These are phyloP conservation scores for Xerocomus spinulosus DNA, from an alignment of 768 basidiomycete genomes.

Conservation along the genomic window DNA sequence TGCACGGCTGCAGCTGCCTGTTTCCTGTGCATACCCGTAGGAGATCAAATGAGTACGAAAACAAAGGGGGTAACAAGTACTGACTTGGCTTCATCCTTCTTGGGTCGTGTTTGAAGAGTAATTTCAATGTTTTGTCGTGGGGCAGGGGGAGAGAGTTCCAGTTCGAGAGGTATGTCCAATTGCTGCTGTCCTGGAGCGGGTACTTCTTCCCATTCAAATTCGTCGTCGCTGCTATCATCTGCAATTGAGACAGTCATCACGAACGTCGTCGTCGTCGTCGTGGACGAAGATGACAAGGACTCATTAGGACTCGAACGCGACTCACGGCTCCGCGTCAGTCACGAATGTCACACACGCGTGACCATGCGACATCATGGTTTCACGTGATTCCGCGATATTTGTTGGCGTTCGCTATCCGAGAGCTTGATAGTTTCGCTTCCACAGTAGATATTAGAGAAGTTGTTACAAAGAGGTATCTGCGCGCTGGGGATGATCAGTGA, in stretches of 20 bases:
- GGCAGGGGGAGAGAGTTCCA: slow-evolving; percentile 23
- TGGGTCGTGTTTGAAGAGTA: slow-evolving; percentile 49
- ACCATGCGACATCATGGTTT: background rate
- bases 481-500: too few relatives aligned
- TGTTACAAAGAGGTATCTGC: too few relatives aligned
- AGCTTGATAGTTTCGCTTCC: too few relatives aligned
- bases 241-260: slow-evolving; percentile 17
- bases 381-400: background rate
- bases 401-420: background rate
- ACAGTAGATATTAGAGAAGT: too few relatives aligned
- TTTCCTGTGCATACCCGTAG: slow-evolving; percentile 41
- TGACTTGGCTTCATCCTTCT: slow-evolving; percentile 43
- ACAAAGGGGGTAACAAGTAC: slow-evolving; percentile 18
- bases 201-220: slow-evolving; percentile 80
- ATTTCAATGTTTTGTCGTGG: slow-evolving; percentile 62
- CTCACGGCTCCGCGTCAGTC: slow-evolving; percentile 21
- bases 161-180: slow-evolving; percentile 20
- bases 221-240: slow-evolving; percentile 50
- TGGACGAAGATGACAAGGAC: background rate
- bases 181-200: slow-evolving; percentile 42
- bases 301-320: slow-evolving; percentile 7
- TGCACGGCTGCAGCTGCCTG: slow-evolving; percentile 38
- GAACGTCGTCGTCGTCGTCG: slow-evolving; percentile 4
- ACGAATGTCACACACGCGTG: slow-evolving; percentile 19
- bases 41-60: background rate